Evolutionary conservation across 2,329 filamentous ascomycete genomes (phyloP).

Genomic region (Colletotrichum musae): DNA sequence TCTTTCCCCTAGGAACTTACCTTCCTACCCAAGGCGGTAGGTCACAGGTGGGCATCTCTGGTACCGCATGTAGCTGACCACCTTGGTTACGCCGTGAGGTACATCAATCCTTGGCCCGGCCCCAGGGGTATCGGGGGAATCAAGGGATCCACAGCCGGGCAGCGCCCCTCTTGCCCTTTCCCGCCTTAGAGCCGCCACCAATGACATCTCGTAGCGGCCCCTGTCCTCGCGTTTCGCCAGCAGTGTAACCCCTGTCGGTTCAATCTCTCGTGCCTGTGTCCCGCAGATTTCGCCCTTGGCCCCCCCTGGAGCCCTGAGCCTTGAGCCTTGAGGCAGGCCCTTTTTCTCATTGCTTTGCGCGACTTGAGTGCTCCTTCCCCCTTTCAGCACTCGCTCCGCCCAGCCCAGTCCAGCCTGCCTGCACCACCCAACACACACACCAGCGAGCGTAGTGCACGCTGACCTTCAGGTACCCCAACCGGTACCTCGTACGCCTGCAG

Average conservation of each 20-base stretch:
- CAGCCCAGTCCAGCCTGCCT: slow-evolving; percentile 2
- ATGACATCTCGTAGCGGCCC: slow-evolving; percentile 5
- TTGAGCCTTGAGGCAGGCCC: neutral
- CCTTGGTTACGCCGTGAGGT: too few species aligned
- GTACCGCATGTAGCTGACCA: too few species aligned
- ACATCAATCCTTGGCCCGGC: too few species aligned
- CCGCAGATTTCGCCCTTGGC: slow-evolving; percentile 37
- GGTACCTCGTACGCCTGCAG: too few species aligned
- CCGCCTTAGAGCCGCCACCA: neutral
- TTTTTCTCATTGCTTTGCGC: neutral
- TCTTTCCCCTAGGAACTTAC: neutral
- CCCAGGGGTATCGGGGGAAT: slow-evolving; percentile 39
- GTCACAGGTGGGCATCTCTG: too few species aligned
- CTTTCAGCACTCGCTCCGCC: slow-evolving; percentile 38
- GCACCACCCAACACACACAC: slow-evolving; percentile 7
- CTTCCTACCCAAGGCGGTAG: too few species aligned
- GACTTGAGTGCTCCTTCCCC: slow-evolving; percentile 1
- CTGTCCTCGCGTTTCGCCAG: slow-evolving; percentile 34
- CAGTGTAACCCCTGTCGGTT: slow-evolving; percentile 26
- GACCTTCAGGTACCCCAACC: too few species aligned
- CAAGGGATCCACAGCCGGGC: slow-evolving; percentile 37
- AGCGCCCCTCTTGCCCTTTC: slow-evolving; percentile 6
- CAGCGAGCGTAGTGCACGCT: too few species aligned
- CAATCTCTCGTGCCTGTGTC: slow-evolving; percentile 41
- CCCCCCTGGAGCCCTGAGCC: neutral